Conservation (phyloP, 441 rosid species). For the Metrosideros polymorpha region DNA sequence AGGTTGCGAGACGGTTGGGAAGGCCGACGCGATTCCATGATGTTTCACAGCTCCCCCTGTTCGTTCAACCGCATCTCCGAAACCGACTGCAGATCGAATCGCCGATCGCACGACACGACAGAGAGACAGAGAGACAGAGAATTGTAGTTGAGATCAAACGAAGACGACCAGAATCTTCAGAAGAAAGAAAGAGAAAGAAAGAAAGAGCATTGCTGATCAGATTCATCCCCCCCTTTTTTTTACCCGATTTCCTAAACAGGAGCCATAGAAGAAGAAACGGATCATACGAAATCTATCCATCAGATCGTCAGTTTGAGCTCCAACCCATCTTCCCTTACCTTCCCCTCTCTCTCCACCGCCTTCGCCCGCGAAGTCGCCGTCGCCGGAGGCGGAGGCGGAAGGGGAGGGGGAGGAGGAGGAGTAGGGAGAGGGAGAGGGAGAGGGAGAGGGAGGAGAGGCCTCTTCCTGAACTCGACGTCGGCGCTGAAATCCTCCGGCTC, state of each 20-base stretch:
- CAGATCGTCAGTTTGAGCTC: not conserved
- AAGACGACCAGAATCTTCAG: not conserved
- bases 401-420: not conserved
- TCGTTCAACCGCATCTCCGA: not conserved
- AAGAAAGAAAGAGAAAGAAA: too few relatives aligned
- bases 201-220: not conserved
- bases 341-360: not conserved
- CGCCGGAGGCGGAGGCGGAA: not conserved
- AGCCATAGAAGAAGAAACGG: not conserved
- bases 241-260: too few relatives aligned
- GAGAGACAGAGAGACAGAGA: not conserved
- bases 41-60: too few relatives aligned
- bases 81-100: not conserved
- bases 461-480: conserved; percentile 10
- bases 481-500: conserved; percentile 31
- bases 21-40: too few relatives aligned
- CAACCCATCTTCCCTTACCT: not conserved
- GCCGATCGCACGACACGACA: not conserved
- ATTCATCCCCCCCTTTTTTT: not conserved
- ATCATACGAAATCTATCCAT: not conserved
- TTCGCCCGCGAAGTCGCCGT: not conserved
- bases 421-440: not conserved
- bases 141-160: not conserved
- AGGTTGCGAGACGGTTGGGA: too few relatives aligned
- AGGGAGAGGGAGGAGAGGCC: not conserved